Conservation (phyloP, 2,329 filamentous ascomycete species). For the Achaetomium macrosporum region DNA sequence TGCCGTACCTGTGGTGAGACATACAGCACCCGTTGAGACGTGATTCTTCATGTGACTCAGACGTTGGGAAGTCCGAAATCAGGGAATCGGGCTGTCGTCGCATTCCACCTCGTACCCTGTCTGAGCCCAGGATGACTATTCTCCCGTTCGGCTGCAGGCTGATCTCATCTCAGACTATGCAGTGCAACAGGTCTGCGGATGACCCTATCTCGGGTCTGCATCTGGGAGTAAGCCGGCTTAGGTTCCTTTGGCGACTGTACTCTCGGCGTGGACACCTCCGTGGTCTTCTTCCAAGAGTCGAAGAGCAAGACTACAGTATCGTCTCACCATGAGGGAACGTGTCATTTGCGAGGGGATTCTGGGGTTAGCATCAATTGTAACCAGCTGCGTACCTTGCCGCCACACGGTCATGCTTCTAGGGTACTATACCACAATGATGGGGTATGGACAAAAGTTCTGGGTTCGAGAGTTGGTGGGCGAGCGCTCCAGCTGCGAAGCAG, state of each 20-base stretch:
- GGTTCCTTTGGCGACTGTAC: neutral
- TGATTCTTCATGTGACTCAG: constrained; percentile 17
- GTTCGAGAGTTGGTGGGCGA: too few relatives aligned
- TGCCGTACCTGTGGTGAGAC: constrained; percentile 1
- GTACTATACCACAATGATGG: too few relatives aligned
- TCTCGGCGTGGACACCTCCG: neutral
- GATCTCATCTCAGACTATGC: constrained; percentile 15
- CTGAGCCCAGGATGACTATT: neutral
- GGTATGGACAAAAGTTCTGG: too few relatives aligned
- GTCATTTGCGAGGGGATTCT: too few relatives aligned
- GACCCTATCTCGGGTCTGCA: neutral
- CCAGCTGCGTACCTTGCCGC: too few relatives aligned
- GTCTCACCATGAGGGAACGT: too few relatives aligned
- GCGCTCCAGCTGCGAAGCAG: too few relatives aligned
- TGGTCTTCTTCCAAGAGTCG: neutral
- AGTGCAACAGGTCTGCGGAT: constrained; percentile 1
- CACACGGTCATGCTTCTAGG: too few relatives aligned
- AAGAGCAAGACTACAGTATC: neutral
- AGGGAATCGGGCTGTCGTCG: neutral
- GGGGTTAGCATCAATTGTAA: too few relatives aligned
- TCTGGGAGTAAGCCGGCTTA: neutral
- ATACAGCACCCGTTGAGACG: neutral
- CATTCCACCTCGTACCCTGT: neutral
- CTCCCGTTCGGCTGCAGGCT: constrained; percentile 18
- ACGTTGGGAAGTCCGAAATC: neutral